Evolutionary conservation across 495 filamentous ascomycete species (phyloP).

Genomic region (Neurospora sp.): DNA sequence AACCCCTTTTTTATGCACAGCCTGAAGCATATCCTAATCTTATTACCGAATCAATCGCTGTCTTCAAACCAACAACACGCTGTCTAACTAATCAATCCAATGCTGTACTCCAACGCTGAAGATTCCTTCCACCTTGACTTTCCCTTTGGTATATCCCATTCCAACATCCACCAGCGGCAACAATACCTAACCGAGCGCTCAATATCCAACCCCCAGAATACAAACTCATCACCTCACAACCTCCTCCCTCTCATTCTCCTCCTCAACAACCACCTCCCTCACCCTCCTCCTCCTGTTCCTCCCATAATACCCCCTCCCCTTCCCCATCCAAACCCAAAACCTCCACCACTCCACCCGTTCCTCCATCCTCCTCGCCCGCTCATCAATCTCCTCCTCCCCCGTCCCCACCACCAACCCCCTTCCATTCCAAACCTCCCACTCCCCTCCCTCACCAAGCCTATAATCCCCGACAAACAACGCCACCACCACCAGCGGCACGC

Average conservation of each 20-base stretch:
- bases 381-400: neutral
- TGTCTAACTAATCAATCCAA: neutral
- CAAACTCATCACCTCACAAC: neutral
- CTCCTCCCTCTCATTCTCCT: neutral
- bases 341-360: neutral
- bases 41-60: neutral
- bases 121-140: neutral
- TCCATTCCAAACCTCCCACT: slow-evolving; percentile 12
- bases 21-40: too few relatives aligned
- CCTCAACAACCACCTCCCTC: neutral
- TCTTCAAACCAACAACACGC: neutral
- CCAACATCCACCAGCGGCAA: too few relatives aligned
- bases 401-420: neutral
- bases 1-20: too few relatives aligned
- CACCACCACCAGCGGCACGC: slow-evolving; percentile 30
- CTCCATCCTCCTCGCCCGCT: neutral
- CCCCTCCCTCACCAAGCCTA: slow-evolving; percentile 33
- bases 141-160: neutral
- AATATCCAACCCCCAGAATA: neutral
- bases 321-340: neutral
- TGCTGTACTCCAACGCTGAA: neutral
- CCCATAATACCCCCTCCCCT: neutral
- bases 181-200: too few relatives aligned
- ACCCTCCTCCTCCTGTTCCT: neutral
- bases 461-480: slow-evolving; percentile 38